Evolutionary conservation across 129 eudicot genomes (phyloP), one percentile per base, ranked within the genome.

Genomic region (Scalesia atractyloides): DNA sequence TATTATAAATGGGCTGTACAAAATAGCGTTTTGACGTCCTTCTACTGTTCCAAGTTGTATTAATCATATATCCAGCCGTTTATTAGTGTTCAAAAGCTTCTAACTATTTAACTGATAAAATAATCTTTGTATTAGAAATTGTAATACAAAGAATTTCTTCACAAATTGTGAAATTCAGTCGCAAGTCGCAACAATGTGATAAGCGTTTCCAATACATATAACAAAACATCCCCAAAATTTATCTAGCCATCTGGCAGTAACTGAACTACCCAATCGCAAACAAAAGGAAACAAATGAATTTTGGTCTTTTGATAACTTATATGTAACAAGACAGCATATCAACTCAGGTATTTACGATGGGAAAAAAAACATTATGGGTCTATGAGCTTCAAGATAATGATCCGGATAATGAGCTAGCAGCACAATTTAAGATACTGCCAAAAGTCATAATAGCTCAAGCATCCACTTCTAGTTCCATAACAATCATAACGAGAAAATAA

Each of bases 1-100:
- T 30, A 26, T 30, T 13, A 57, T 4, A 22, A 57, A 59, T 16
- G 0, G 10, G 19, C 43, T 60, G 44, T 33, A 30, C 44, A 26
- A 59, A 57, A 58, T 10, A 11, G 9, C 3, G n/a, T 22, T 11
- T 24, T 24, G 9, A 12, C 13, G 37, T 58, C 36, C 36, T 57
- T 57, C 64, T 58, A 24, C 64, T 22, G 64, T 58, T 22, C 37
- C 64, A 58, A 58, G 39, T 58, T 58, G 37, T 13, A 22, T 58
- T 24, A 58, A 58, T 22, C 37, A 59, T 18, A 56, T 56, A 9
- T 11, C 13, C 62, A 56, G 19, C 14, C 22, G 34, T 10, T 54
- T 54, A 19, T 19, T 2, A 56, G 34, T 56, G 34, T 56, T 19
- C 15, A 56, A 19, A 56, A 10, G 8, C 5, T 52, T 7, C 0